Conservation (phyloP, 306 rosid species). For the Datisca glomerata region DNA sequence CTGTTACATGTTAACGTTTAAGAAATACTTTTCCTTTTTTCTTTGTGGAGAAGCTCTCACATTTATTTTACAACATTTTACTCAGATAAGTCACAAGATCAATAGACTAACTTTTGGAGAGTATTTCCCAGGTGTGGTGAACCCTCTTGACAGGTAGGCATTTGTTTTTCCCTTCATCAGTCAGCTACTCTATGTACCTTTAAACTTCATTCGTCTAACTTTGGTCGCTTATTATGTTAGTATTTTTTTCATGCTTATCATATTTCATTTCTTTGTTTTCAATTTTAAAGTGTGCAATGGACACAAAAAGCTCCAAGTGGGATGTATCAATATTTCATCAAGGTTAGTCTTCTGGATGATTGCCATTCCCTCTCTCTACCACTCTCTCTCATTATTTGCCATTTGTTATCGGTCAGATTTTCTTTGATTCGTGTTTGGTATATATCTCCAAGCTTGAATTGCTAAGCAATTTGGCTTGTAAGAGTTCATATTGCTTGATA, state of each 20-base stretch:
- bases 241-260: constrained; percentile 9
- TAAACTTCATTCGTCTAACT: constrained; percentile 1
- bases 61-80: constrained; percentile 7
- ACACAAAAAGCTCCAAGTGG: constrained; percentile 65
- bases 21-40: constrained; percentile 3
- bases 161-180: constrained; percentile 12
- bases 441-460: no score
- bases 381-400: no score
- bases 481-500: no score
- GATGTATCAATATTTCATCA: constrained; percentile 95
- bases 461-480: no score
- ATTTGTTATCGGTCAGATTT: no score
- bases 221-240: background rate
- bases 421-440: no score
- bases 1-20: no score
- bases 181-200: constrained; percentile 5
- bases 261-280: constrained; percentile 10
- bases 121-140: constrained; percentile 86
- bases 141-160: constrained; percentile 80
- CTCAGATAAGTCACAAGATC: constrained; percentile 80
- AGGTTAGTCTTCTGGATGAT: constrained; percentile 38
- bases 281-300: constrained; percentile 69
- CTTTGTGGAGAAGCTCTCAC: constrained; percentile 15
- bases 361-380: no score
- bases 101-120: constrained; percentile 78